Evolutionary conservation across 371 early-diverging fungal genomes (phyloP).

Genomic region (Lichtheimia ramosa): DNA sequence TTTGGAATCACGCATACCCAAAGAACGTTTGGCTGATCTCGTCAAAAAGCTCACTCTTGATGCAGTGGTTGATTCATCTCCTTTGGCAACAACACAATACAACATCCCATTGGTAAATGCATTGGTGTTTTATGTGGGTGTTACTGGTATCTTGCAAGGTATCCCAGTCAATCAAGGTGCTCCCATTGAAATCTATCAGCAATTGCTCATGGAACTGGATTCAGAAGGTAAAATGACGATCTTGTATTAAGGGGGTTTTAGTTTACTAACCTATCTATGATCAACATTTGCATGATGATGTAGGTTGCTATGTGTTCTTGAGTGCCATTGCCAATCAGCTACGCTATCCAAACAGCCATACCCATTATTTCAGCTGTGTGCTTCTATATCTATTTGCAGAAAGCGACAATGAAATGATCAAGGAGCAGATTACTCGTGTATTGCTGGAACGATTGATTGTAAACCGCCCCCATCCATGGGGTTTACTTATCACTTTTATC

Average conservation of each 20-base stretch:
- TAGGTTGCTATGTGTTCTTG: slow-evolving; percentile 85
- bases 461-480: slow-evolving; percentile 98
- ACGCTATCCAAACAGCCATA: slow-evolving; percentile 96
- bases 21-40: slow-evolving; percentile 62
- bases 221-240: slow-evolving; percentile 66
- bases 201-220: slow-evolving; percentile 75
- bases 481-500: slow-evolving; percentile 93
- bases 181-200: slow-evolving; percentile 85
- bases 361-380: slow-evolving; percentile 89
- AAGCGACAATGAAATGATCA: slow-evolving; percentile 77
- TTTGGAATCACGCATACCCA: slow-evolving; percentile 62
- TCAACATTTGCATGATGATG: no score
- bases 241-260: background rate
- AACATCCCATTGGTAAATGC: slow-evolving; percentile 84
- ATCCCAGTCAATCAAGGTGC: slow-evolving; percentile 69
- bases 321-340: slow-evolving; percentile 95
- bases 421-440: slow-evolving; percentile 95
- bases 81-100: slow-evolving; percentile 45
- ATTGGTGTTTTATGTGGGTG: slow-evolving; percentile 86
- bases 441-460: slow-evolving; percentile 94
- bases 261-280: no score
- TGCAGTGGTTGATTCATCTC: background rate
- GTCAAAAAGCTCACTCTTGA: slow-evolving; percentile 9
- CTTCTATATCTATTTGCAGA: slow-evolving; percentile 87
- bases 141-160: slow-evolving; percentile 69